These are phyloP conservation scores for Septoria petroselini DNA, from an alignment of 2,329 filamentous ascomycete genomes.

Conservation along the genomic window DNA sequence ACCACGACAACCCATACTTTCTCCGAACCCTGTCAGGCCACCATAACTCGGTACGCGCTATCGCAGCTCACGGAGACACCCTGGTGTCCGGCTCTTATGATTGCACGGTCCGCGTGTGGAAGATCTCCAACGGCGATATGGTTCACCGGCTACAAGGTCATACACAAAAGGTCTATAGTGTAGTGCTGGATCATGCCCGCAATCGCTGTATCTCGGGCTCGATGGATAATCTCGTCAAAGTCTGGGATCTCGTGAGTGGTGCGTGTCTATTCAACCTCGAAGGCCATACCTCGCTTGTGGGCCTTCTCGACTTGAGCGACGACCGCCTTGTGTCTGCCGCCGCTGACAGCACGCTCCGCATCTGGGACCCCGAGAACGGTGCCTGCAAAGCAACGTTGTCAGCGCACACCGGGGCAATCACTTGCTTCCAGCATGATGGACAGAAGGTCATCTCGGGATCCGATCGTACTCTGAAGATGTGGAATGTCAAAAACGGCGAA, in stretches of 20 bases:
- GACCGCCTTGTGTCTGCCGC: slow-evolving; percentile 91
- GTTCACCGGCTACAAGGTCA: slow-evolving; percentile 83
- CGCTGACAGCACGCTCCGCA: slow-evolving; percentile 88
- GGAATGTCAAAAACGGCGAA: slow-evolving; percentile 89
- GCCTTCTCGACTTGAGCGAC: slow-evolving; percentile 82
- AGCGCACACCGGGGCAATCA: slow-evolving; percentile 95
- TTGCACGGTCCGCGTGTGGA: slow-evolving; percentile 92
- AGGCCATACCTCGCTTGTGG: slow-evolving; percentile 88
- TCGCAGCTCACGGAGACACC: slow-evolving; percentile 90
- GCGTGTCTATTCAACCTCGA: slow-evolving; percentile 83
- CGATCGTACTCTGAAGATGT: slow-evolving; percentile 96
- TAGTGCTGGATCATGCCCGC: slow-evolving; percentile 85
- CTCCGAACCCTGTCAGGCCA: slow-evolving; percentile 83
- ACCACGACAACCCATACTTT: slow-evolving; percentile 88
- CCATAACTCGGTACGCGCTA: slow-evolving; percentile 89
- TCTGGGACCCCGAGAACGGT: slow-evolving; percentile 94
- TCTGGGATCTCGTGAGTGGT: slow-evolving; percentile 90
- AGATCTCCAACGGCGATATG: slow-evolving; percentile 89
- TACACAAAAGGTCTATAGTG: slow-evolving; percentile 91
- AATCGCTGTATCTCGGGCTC: slow-evolving; percentile 96
- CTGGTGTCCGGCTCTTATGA: slow-evolving; percentile 98
- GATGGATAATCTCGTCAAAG: slow-evolving; percentile 97
- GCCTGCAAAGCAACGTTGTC: slow-evolving; percentile 85
- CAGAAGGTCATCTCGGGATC: slow-evolving; percentile 96
- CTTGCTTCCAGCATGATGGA: slow-evolving; percentile 96